Conservation (phyloP, 257 asterid species). For the Solanum appendiculatum region DNA sequence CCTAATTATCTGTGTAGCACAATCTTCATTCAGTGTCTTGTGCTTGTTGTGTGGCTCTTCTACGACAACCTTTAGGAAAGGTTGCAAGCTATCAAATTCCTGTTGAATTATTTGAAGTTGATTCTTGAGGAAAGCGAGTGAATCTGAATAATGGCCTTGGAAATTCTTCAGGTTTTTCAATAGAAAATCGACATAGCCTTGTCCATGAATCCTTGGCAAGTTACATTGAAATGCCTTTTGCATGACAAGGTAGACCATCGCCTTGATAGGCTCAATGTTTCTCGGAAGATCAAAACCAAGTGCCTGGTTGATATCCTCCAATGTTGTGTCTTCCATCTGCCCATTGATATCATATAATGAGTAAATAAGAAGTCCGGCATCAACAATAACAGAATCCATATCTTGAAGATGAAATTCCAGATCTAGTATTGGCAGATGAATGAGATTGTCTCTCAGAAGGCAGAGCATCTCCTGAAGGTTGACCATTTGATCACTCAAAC, state of each 20-base stretch:
- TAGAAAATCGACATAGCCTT: background rate
- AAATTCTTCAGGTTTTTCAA: conserved; percentile 6
- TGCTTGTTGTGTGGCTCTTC: background rate
- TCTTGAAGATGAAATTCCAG: background rate
- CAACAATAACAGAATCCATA: background rate
- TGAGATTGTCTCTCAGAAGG: background rate
- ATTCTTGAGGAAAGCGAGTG: background rate
- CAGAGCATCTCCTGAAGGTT: background rate
- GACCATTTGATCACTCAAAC: background rate
- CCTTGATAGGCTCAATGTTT: background rate
- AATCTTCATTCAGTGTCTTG: background rate
- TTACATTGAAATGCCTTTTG: background rate
- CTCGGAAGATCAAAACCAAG: background rate
- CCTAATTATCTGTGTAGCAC: background rate
- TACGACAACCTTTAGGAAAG: background rate
- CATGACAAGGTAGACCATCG: background rate
- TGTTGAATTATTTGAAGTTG: background rate
- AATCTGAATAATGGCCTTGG: background rate
- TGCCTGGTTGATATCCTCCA: background rate
- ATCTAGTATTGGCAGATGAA: background rate
- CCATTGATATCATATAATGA: background rate
- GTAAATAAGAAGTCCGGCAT: background rate
- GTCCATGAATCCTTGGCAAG: background rate
- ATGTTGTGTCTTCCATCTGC: background rate
- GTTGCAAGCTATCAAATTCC: background rate